Base-by-base conservation (phyloP, 495 filamentous ascomycete species). In the Oidiodendron maius region DNA sequence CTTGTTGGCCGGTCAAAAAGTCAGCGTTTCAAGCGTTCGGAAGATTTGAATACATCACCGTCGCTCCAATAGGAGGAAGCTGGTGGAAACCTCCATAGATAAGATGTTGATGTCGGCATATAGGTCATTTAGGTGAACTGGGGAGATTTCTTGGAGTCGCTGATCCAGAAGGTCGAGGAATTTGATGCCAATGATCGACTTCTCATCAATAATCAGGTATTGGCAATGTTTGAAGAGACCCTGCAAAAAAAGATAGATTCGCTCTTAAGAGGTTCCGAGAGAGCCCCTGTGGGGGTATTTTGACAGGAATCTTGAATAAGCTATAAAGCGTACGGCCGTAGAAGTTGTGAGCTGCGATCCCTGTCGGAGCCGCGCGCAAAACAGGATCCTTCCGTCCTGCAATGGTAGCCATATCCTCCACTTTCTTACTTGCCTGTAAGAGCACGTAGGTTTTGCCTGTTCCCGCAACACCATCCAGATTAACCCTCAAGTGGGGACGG, bases 261-360 rank as follows among this genome's bases (percentile, higher is more conserved):
- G 37, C n/a, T 40, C 37, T 40, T 10, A 16, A 15, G 37, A 15
- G n/a, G 6, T 16, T 40, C n/a, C n/a, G 28, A 8, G 18, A 10
- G 9, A 21, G 17, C 6, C 37, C n/a, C 15, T 10, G 6, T 6
- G 15, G 37, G 8, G 37, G 37, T 8, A 40, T 15, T 15, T 15
- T 21, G 37, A 15, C n/a, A 40, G 37, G 37, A 40, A 40, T 40
- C 18, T 40, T 40, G 37, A 21, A 40, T 10, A 40, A 16, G 15
- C 9, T 6, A 40, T 40, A 16, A 16, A 21, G 37, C 9, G 37
- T 15, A 10, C 37, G 6, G 15, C 13, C 37, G 37, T 16, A 15
- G 37, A 15, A 15, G 18, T 40, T 21, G 17, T 40, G 37, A 6
- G 37, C 6, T 10, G 6, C 15, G 18, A 32, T 32, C 28, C 28